Evolutionary conservation across 2,329 filamentous ascomycete species (phyloP), one percentile per base, ranked within the genome.

Genomic region (Cadophora sp.): DNA sequence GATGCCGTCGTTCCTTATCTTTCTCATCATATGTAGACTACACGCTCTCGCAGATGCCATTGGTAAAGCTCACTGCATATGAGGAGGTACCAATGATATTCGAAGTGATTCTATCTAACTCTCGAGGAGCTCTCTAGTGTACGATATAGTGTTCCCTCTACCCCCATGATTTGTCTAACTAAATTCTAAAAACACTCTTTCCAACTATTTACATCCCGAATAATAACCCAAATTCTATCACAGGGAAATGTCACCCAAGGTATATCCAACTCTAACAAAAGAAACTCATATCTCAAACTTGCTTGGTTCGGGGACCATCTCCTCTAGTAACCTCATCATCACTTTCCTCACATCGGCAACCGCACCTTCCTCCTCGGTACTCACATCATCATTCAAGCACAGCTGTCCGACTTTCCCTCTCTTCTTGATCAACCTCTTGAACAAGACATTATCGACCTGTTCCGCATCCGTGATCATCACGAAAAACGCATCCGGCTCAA

Each of bases 391-490:
- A 64, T 81, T 81, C 24, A 81, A 72, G 62, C 80, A 82, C 43
- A 80, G 77, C 67, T 81, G 80, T 0, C 79, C 79, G 0, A 71
- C 73, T 62, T 78, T 77, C 61, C 77, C 78, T 27, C 74, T 73
- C 22, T 60, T 61, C 24, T 77, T 75, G 48, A 79, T 74, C 39
- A 77, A 76, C 16, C 78, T 74, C 39, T 80, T 78, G 7, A 81
- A 72, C 7, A 81, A 69, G 20, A 78, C 73, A 20, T 76, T 76
- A 67, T 79, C 75, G 0, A 78, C 79, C 66, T 82, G 79, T 69
- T 82, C 80, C 1, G 80, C 79, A 71, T 81, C 81, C 33, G 79
- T 81, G 60, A 82, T 72, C 80, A 82, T 81, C 58, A 79, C 76
- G 69, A 81, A 82, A 55, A 74, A 73, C 3, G 79, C 78, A 69